Evolutionary conservation across 176 grass and related monocot genomes (phyloP), one percentile per base, ranked within the genome.

Genomic region (Lolium perenne): DNA sequence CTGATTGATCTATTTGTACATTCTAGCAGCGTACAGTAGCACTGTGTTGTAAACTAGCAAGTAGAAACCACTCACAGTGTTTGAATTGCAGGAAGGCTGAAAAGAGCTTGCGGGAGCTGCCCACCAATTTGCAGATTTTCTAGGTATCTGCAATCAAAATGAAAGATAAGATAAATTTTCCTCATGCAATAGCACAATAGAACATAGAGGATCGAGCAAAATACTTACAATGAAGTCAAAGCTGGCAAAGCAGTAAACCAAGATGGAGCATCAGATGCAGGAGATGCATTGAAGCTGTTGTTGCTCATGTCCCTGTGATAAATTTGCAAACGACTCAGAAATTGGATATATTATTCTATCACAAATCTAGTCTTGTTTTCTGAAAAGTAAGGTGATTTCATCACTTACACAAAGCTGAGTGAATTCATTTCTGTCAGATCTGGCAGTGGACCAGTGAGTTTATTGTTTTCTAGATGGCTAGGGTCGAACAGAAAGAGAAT

Each of bases 381-480:
- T 29, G 29, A 29, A 29, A 29, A 29, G 29, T 29, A 29, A 29
- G 29, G 29, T 29, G 29, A 29, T 29, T 29, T 29, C 29, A 49
- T 80, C 57, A 68, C 91, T 93, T 92, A 98, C 95, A 95, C 95
- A 85, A 94, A 98, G 62, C 83, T 95, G 71, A 95, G 91, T 5
- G 85, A 61, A 85, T 0, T 71, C 95, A 98, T 93, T 89, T 89
- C 95, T 23, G 89, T 87, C 25, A 98, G 76, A 38, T 94, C 69
- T 75, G 95, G 95, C 10, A 95, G 54, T 23, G 83, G 76, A n/a
- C 95, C 95, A 38, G 71, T 94, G 18, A 98, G 76, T n/a, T 79
- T 0, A 18, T 89, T 79, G 81, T 98, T 95, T 76, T 88, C 83
- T 16, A 98, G 81, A 85, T 98, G 93, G 38, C 95, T 98, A 82